Percentiles rank a stretch among this genome's conserved stretches.
Conservation (phyloP, 1,284 basidiomycete genomes). For the Heterobasidion irregulare region DNA sequence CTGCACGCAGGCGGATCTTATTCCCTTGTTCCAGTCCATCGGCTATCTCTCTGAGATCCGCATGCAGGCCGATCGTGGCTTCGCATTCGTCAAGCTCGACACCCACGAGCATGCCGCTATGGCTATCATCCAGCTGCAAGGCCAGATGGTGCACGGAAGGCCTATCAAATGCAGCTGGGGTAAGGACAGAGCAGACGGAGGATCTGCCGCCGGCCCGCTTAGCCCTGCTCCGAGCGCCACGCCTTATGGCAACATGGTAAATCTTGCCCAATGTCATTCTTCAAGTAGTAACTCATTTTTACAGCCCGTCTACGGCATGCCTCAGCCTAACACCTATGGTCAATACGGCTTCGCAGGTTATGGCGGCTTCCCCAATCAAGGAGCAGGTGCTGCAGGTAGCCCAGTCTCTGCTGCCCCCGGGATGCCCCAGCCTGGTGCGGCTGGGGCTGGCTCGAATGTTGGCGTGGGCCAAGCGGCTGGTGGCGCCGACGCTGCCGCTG, state of each 20-base stretch:
- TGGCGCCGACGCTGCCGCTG: slow-evolving; percentile 36
- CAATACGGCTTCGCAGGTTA: slow-evolving; percentile 75
- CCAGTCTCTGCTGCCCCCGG: slow-evolving; percentile 56
- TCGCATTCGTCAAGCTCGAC: slow-evolving; percentile 97
- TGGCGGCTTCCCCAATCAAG: slow-evolving; percentile 51
- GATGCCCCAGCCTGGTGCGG: slow-evolving; percentile 51
- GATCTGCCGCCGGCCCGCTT: slow-evolving; percentile 43
- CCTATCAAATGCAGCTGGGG: slow-evolving; percentile 99
- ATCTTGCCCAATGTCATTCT: slow-evolving; percentile 15
- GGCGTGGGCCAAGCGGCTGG: slow-evolving; percentile 46
- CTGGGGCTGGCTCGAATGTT: slow-evolving; percentile 36
- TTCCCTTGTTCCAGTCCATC: slow-evolving; percentile 94
- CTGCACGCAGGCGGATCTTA: slow-evolving; percentile 91
- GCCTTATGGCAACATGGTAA: slow-evolving; percentile 69
- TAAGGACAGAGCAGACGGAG: slow-evolving; percentile 81
- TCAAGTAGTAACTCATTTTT: neutral
- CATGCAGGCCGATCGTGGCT: slow-evolving; percentile 97
- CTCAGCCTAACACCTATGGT: slow-evolving; percentile 69
- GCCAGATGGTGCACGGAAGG: slow-evolving; percentile 90
- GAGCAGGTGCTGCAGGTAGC: slow-evolving; percentile 36
- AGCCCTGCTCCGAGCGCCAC: slow-evolving; percentile 60
- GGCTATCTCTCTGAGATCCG: slow-evolving; percentile 97
- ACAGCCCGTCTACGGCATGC: slow-evolving; percentile 82
- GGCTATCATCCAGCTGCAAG: slow-evolving; percentile 93
- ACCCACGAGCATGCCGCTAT: slow-evolving; percentile 96